Conservation (phyloP, 2,329 filamentous ascomycete species). For the Aureobasidium sp. region DNA sequence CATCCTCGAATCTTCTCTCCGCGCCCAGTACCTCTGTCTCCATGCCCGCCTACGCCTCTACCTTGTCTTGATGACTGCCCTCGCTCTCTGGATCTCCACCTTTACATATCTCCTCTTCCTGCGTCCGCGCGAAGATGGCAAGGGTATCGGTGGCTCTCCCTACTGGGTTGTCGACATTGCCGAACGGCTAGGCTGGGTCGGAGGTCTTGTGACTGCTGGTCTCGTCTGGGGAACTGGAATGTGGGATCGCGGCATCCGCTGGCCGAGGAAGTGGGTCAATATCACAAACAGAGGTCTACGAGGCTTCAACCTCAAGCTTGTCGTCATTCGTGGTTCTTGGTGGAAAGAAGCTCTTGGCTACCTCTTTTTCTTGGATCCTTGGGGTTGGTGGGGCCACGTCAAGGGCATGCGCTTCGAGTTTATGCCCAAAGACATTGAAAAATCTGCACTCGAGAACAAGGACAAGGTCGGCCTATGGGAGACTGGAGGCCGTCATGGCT, state of each 20-base stretch:
- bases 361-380: conserved; percentile 25
- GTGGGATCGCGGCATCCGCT: conserved; percentile 90
- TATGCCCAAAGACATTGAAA: conserved; percentile 33
- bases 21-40: conserved; percentile 85
- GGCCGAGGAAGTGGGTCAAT: conserved; percentile 85
- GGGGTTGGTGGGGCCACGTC: conserved; percentile 25
- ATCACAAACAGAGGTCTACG: conserved; percentile 84
- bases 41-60: conserved; percentile 84
- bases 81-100: conserved; percentile 70
- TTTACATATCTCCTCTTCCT: conserved; percentile 90
- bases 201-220: conserved; percentile 76
- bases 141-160: conserved; percentile 81
- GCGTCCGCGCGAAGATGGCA: conserved; percentile 90
- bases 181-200: conserved; percentile 86
- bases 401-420: conserved; percentile 28
- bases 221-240: conserved; percentile 92
- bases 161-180: conserved; percentile 93
- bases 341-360: conserved; percentile 65
- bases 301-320: conserved; percentile 92
- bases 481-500: conserved; percentile 41
- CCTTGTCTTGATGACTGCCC: conserved; percentile 77
- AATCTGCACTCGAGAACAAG: conserved; percentile 48
- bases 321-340: conserved; percentile 75
- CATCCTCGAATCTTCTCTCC: conserved; percentile 88
- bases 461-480: conserved; percentile 15